Conservation (phyloP, 768 basidiomycete species). For the Suillus variegatus region DNA sequence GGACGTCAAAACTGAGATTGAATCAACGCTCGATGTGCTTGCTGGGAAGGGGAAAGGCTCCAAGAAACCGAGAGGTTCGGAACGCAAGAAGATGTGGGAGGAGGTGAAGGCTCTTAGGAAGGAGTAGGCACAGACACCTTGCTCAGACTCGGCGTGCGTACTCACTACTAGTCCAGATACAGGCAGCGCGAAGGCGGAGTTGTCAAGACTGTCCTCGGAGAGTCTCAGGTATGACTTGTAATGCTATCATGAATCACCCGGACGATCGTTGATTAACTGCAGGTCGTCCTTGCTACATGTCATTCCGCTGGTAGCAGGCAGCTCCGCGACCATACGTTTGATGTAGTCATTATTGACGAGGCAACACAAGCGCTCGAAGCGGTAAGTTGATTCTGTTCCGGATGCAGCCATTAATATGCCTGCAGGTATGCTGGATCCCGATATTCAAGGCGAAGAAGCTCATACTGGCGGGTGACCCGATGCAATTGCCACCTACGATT, state of each 20-base stretch:
- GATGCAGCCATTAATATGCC: not conserved
- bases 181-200: conserved; percentile 86
- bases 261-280: not conserved
- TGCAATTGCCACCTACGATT: conserved; percentile 94
- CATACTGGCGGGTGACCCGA: conserved; percentile 91
- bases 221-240: conserved; percentile 60
- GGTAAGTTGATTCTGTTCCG: conserved; percentile 37
- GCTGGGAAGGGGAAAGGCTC: conserved; percentile 74
- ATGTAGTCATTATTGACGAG: conserved; percentile 95
- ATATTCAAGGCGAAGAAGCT: conserved; percentile 90
- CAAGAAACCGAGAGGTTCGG: conserved; percentile 67
- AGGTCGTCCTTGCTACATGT: conserved; percentile 92
- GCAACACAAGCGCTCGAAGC: conserved; percentile 97
- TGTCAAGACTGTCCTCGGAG: conserved; percentile 74
- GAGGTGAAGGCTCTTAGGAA: conserved; percentile 85
- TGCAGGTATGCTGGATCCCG: conserved; percentile 80
- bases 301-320: conserved; percentile 91
- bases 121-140: conserved; percentile 57
- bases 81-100: conserved; percentile 84
- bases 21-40: conserved; percentile 62
- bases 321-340: conserved; percentile 75
- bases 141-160: conserved; percentile 5
- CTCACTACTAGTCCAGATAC: conserved; percentile 52
- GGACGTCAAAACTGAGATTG: conserved; percentile 88
- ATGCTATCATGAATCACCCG: not conserved